phyloP scores from a whole-genome alignment of 106 monocot species.

The Acorus calamus region DNA sequence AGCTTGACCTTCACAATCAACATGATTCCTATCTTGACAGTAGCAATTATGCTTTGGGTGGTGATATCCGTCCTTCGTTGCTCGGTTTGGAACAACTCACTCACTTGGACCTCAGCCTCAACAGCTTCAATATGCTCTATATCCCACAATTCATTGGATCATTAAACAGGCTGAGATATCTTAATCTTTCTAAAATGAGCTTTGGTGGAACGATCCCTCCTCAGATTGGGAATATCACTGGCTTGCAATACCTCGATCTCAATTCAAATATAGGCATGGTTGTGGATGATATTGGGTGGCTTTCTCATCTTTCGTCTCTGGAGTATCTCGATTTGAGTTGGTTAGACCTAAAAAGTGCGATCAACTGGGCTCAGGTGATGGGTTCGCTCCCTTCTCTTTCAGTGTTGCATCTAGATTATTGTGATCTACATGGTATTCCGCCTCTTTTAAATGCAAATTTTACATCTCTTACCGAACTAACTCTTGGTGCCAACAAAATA shows the following conservation, averaged over 20 bases:
- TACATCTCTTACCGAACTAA: conserved; percentile 8
- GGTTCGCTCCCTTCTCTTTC: conserved; percentile 5
- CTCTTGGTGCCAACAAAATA: conserved; percentile 14
- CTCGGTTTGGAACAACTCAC: conserved; percentile 11
- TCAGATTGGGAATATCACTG: conserved; percentile 27
- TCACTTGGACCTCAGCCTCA: conserved; percentile 27
- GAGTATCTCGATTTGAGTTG: conserved; percentile 13
- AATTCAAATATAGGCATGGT: background rate
- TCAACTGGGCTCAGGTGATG: conserved; percentile 8
- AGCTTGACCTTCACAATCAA: conserved; percentile 17
- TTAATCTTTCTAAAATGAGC: conserved; percentile 10
- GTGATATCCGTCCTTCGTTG: conserved; percentile 19
- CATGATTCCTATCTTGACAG: background rate
- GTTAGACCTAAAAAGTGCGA: background rate
- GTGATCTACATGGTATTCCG: conserved; percentile 2
- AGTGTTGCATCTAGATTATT: background rate
- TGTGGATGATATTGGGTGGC: conserved; percentile 3
- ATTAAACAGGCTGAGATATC: conserved; percentile 10
- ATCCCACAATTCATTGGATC: conserved; percentile 30
- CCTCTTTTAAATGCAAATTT: conserved; percentile 14
- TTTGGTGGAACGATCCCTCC: conserved; percentile 11
- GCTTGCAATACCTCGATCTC: conserved; percentile 12
- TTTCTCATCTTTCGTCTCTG: conserved; percentile 20
- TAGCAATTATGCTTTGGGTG: background rate
- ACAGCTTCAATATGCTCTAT: conserved; percentile 5